Percentiles rank a stretch among this genome's conserved stretches.
These are phyloP conservation scores for Benincasa hispida DNA, from an alignment of 306 rosid genomes.

Conservation along the genomic window DNA sequence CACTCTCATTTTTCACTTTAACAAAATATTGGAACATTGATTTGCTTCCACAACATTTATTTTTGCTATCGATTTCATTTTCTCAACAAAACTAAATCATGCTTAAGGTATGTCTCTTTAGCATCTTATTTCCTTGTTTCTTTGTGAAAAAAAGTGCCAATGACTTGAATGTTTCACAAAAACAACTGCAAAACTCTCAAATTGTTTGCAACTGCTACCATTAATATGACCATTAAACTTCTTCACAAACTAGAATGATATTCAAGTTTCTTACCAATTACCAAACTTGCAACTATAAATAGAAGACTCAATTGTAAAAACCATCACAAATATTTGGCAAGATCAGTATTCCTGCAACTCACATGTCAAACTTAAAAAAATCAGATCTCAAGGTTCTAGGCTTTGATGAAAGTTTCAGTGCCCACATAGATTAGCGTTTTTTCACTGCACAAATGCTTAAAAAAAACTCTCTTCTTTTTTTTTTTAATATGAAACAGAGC, in stretches of 20 bases:
- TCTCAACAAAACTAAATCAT: too few relatives aligned
- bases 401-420: background rate
- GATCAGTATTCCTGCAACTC: background rate
- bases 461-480: too few relatives aligned
- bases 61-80: too few relatives aligned
- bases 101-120: too few relatives aligned
- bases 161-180: background rate
- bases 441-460: background rate
- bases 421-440: background rate
- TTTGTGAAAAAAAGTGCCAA: too few relatives aligned
- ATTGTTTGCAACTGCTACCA: background rate
- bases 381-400: background rate
- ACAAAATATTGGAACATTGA: too few relatives aligned
- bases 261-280: background rate
- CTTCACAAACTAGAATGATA: background rate
- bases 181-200: background rate
- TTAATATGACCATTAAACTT: background rate
- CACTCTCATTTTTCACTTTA: too few relatives aligned
- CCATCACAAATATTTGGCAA: background rate
- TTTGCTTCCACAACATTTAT: too few relatives aligned
- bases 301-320: background rate
- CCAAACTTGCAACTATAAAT: background rate
- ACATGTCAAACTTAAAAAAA: background rate
- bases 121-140: too few relatives aligned
- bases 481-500: too few relatives aligned